Conservation (phyloP, 345 rosid genomes). For the Hibiscus trionum region DNA sequence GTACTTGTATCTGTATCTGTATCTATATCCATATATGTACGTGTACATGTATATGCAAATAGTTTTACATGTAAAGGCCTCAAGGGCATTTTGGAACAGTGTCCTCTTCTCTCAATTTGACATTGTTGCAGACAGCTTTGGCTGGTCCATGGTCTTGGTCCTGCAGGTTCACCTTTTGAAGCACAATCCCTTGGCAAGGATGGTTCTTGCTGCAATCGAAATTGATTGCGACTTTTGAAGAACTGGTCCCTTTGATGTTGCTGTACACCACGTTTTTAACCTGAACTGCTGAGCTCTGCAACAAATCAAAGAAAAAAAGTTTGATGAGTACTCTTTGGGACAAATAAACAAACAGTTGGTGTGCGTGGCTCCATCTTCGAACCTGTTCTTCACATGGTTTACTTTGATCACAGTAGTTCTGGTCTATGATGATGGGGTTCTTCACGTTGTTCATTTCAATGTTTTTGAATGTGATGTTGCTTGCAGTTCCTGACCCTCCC, state of each 20-base stretch:
- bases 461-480: constrained; percentile 59
- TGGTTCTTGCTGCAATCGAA: constrained; percentile 55
- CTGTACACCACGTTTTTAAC: constrained; percentile 56
- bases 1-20: no score
- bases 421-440: constrained; percentile 84
- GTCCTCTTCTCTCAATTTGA: constrained; percentile 27
- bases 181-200: constrained; percentile 58
- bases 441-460: constrained; percentile 58
- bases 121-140: constrained; percentile 33
- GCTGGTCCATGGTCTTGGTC: constrained; percentile 14
- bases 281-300: constrained; percentile 62
- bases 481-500: constrained; percentile 94
- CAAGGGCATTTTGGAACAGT: constrained; percentile 22
- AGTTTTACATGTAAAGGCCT: background rate
- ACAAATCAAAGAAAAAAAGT: background rate
- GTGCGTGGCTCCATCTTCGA: background rate
- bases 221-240: constrained; percentile 53
- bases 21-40: no score
- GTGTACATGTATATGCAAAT: background rate
- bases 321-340: background rate
- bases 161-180: constrained; percentile 39
- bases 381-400: constrained; percentile 63
- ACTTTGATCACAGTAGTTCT: constrained; percentile 66
- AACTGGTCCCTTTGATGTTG: constrained; percentile 68
- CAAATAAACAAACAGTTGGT: background rate